Percentiles rank a stretch among this genome's conserved stretches.
These are phyloP conservation scores for Euphrasia confusa DNA, from an alignment of 257 asterid genomes.

Conservation along the genomic window DNA sequence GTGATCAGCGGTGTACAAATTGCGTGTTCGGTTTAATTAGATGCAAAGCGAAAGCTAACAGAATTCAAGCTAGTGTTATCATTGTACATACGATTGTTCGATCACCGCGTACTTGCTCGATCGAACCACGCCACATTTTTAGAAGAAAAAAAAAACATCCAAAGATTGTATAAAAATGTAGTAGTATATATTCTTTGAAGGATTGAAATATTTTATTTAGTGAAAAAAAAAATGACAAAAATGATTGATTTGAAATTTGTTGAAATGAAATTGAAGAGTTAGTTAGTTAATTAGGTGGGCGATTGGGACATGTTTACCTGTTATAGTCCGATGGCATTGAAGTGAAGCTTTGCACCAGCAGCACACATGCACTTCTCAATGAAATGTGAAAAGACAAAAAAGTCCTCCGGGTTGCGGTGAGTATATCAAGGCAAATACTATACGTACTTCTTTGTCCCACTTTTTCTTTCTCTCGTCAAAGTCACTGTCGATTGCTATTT, in stretches of 20 bases:
- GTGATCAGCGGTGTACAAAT: no score
- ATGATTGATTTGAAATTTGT: not conserved
- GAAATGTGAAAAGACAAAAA: not conserved
- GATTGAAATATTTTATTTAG: no score
- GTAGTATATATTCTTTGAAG: no score
- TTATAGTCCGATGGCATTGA: not conserved
- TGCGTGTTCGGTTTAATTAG: no score
- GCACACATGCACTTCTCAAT: not conserved
- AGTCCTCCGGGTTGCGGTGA: not conserved
- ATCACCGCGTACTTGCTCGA: no score
- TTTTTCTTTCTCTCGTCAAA: not conserved
- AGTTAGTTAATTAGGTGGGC: not conserved
- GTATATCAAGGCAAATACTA: not conserved
- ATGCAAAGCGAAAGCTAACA: no score
- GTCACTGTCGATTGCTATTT: constrained; percentile 1
- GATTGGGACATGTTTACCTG: not conserved
- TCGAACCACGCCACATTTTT: no score
- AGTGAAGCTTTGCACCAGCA: not conserved
- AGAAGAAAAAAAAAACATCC: no score
- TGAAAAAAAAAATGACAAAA: not conserved
- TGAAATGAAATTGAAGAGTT: not conserved
- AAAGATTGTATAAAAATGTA: no score
- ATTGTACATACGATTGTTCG: no score
- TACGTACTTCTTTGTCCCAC: constrained; percentile 1
- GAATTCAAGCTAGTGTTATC: not conserved